Evolutionary conservation across 306 rosid species (phyloP).

Genomic region (Astragalus membranaceus): DNA sequence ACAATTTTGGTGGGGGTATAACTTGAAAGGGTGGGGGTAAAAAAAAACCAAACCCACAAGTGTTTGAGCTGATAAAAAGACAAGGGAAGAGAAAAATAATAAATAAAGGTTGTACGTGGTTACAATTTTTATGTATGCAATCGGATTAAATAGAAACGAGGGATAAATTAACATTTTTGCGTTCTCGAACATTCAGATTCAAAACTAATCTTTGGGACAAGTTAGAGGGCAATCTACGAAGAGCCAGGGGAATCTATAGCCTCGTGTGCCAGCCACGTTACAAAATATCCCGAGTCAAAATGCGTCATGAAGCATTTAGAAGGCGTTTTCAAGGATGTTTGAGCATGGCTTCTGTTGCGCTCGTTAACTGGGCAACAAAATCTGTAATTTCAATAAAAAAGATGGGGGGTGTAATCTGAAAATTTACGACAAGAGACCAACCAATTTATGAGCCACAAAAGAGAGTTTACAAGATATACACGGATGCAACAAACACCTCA

Average conservation of each 20-base stretch:
- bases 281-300: not conserved
- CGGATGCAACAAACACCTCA: not conserved
- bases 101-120: too few relatives aligned
- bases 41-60: too few relatives aligned
- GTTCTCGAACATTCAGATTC: not conserved
- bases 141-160: not conserved
- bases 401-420: not conserved
- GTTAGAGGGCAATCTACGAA: not conserved
- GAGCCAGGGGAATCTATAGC: not conserved
- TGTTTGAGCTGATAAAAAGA: too few relatives aligned
- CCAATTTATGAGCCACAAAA: not conserved
- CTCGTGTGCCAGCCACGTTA: not conserved
- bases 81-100: too few relatives aligned
- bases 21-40: too few relatives aligned
- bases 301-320: not conserved
- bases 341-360: not conserved
- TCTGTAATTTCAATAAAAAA: not conserved
- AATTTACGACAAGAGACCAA: slow-evolving; percentile 2
- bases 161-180: not conserved
- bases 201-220: not conserved
- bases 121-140: too few relatives aligned
- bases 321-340: not conserved
- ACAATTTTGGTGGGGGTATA: too few relatives aligned
- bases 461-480: not conserved
- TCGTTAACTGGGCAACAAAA: not conserved